Evolutionary conservation across 352 stramenopile species (phyloP).

Genomic region (Phytophthora kernoviae): DNA sequence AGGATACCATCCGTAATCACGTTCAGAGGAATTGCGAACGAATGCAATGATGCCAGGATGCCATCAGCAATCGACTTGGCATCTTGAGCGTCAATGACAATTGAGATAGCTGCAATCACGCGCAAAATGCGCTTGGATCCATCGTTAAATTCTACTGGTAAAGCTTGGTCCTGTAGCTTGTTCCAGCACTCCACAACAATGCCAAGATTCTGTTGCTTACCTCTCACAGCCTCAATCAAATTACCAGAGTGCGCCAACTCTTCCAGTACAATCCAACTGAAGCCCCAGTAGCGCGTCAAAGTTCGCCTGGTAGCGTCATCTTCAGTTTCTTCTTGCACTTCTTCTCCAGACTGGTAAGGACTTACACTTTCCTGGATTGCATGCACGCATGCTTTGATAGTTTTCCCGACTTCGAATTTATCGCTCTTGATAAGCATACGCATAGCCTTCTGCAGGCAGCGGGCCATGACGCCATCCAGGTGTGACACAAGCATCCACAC

Average conservation of each 20-base stretch:
- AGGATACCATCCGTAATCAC: conserved; percentile 79
- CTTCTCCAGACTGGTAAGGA: conserved; percentile 32
- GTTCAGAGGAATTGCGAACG: conserved; percentile 80
- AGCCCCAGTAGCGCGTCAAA: conserved; percentile 69
- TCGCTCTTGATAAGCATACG: conserved; percentile 70
- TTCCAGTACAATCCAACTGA: conserved; percentile 86
- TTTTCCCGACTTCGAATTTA: conserved; percentile 56
- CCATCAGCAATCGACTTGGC: conserved; percentile 77
- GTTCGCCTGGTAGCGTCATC: conserved; percentile 32
- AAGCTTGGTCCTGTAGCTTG: conserved; percentile 68
- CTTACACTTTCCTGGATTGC: conserved; percentile 68
- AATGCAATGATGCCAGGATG: conserved; percentile 72
- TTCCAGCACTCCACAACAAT: conserved; percentile 86
- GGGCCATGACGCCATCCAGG: conserved; percentile 80
- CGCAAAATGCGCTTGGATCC: conserved; percentile 84
- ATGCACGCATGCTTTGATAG: conserved; percentile 65
- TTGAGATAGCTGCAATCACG: conserved; percentile 76
- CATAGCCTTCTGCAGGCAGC: conserved; percentile 75
- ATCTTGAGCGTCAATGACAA: conserved; percentile 74
- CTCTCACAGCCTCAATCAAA: conserved; percentile 57
- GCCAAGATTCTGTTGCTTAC: conserved; percentile 62
- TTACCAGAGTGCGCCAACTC: conserved; percentile 70
- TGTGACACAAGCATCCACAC: conserved; percentile 74
- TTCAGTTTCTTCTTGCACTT: conserved; percentile 37
- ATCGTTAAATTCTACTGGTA: conserved; percentile 72